Conservation (phyloP, 202 grass and related monocot genomes). For the Dendrocalamus latiflorus region DNA sequence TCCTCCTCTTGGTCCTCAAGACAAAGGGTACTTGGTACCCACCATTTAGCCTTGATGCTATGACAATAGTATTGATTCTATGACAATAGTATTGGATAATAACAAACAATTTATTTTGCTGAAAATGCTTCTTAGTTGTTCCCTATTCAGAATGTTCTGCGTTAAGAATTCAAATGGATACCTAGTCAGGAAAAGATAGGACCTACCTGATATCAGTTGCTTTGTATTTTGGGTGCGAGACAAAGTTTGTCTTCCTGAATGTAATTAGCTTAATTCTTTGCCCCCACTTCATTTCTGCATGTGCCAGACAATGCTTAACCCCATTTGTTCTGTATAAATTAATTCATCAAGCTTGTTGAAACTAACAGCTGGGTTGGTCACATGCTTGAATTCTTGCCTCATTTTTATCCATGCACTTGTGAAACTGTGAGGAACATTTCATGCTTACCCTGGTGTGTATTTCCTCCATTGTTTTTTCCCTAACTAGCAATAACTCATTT, state of each 20-base stretch:
- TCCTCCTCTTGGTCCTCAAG: too few species aligned
- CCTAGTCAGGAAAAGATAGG: not conserved
- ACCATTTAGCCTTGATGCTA: too few species aligned
- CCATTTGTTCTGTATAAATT: not conserved
- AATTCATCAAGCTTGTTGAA: not conserved
- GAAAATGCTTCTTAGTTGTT: not conserved
- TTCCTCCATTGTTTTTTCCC: not conserved
- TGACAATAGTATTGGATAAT: not conserved
- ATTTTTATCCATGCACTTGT: not conserved
- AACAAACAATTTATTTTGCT: not conserved
- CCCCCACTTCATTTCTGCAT: not conserved
- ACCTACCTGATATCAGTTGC: not conserved
- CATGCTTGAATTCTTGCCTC: not conserved
- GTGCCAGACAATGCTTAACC: not conserved
- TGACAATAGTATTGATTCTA: not conserved
- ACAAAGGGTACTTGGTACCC: too few species aligned
- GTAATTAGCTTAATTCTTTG: not conserved
- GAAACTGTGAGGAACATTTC: not conserved
- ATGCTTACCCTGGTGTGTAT: not conserved
- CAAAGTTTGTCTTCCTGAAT: not conserved
- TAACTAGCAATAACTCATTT: not conserved
- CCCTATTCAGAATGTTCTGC: not conserved
- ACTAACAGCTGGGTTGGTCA: not conserved
- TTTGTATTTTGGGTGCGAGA: not conserved
- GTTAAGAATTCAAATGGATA: not conserved